Base-by-base conservation (phyloP, 1,139 yeast genomes). In the Geotrichum cucujoidarum region DNA sequence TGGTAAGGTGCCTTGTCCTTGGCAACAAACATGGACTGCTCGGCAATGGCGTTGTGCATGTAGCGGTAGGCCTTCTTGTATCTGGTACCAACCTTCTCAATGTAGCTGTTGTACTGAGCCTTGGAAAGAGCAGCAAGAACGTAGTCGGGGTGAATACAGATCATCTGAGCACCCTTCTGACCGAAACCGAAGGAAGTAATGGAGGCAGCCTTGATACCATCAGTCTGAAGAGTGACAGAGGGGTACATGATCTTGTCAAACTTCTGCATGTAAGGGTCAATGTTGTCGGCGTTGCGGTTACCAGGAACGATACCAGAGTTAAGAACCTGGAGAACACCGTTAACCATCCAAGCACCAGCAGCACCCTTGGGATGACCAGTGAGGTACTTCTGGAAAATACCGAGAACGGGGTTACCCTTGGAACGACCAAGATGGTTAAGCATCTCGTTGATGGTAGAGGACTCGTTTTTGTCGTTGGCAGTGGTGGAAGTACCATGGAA, bases 301-400 rank as follows among this genome's bases (percentile, higher is more conserved):
- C 99, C 99, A 59, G 99, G 99, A 61, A 92, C 95, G 63, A 90
- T 67, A 71, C 98, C 98, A 63, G 87, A 70, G 73, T 87, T 84
- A 68, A 92, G 76, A 59, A 90, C 83, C 76, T 92, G 99, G 60
- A 92, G 75, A 54, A 90, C 96, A 72, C 99, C 99, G 71, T 92
- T 94, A 78, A 92, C 76, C 98, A 94, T 92, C 98, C 98, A 92
- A 55, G 99, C 97, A 78, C 97, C 98, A 51, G 99, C 99, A 61
- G 98, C 98, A 80, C 98, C 99, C 84, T 92, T 92, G 64, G 98
- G 98, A 76, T 92, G 99, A 73, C 98, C 99, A 63, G 99, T 92
- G 65, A 92, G 80, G 81, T 80, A 92, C 73, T 92, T 92, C 73
- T 92, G 99, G 95, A 92, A 90, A 49, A 92, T 95, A 78, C 97